phyloP scores from a whole-genome alignment of 2,329 filamentous ascomycete genomes.

The Torrubiellomyces zombiae region DNA sequence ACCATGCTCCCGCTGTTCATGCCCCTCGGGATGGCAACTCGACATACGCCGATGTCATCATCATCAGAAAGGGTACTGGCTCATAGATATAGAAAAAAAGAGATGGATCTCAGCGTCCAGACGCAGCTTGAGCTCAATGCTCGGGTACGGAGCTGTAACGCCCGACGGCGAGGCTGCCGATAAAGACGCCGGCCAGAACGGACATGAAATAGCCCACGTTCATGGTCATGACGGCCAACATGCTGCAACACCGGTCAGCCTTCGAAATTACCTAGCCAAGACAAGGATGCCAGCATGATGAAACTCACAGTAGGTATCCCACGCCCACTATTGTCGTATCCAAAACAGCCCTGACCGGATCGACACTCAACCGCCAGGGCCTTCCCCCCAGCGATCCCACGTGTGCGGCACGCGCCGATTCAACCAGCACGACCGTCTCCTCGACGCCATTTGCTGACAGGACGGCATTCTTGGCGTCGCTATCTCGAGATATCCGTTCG shows the following conservation, averaged over 20 bases:
- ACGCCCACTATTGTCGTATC: constrained; percentile 60
- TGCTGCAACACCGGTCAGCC: constrained; percentile 34
- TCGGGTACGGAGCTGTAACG: constrained; percentile 41
- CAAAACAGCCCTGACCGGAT: constrained; percentile 54
- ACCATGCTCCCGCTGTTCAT: too few relatives aligned
- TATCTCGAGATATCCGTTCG: constrained; percentile 40
- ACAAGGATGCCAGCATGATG: constrained; percentile 3
- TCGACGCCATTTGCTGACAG: constrained; percentile 65
- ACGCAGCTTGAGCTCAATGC: constrained; percentile 20
- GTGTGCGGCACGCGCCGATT: too few relatives aligned
- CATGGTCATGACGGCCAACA: constrained; percentile 84
- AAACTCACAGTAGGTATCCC: constrained; percentile 69
- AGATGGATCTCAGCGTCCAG: too few relatives aligned
- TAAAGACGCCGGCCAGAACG: constrained; percentile 61
- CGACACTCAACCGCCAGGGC: constrained; percentile 71
- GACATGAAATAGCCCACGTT: constrained; percentile 76
- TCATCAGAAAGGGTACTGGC: too few relatives aligned
- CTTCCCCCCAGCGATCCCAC: constrained; percentile 30
- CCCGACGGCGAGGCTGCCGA: constrained; percentile 72
- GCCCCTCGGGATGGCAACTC: too few relatives aligned
- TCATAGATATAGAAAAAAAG: too few relatives aligned
- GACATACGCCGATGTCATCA: not conserved
- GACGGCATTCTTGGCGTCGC: constrained; percentile 45
- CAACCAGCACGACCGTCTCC: constrained; percentile 66
- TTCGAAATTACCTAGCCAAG: not conserved